Base-by-base conservation (phyloP, 331 rosid genomes). In the Spiraea crenata region DNA sequence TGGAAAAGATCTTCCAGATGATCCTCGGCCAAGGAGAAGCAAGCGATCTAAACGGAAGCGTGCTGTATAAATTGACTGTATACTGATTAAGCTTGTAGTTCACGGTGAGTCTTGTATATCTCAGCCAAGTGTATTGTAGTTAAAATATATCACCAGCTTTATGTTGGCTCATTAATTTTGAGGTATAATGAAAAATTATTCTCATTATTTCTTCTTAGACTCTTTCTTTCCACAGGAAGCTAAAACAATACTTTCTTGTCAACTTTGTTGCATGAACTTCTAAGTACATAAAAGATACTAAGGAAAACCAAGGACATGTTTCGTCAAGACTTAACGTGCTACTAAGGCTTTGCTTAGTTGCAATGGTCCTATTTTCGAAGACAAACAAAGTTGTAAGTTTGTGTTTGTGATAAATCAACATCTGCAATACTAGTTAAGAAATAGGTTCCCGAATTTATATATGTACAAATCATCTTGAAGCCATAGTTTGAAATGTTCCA, bases 31-130 rank as follows among this genome's bases (percentile, higher is more conserved):
- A 46, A 95, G 84, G 81, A 91, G 91, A 86, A 95, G 96, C 85
- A 95, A 95, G 81, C 97, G 97, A 67, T 93, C 99, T 8, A 93
- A 91, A 83, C 81, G 96, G 87, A 93, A 87, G 85, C 95, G 92
- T 57, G 85, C 95, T 58, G 92, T 75, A 75, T 93, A 79, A 78
- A 71, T 39, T 66, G 73, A 81, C 66, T 34, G n/a, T 76, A 74
- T 49, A 71, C 80, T 65, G 52, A 64, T 55, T 76, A 40, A 79
- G 70, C 83, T 83, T 82, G 84, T 90, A 85, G 87, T 76, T 82
- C 77, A 83, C 80, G 81, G 87, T 66, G 90, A 92, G 86, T 77
- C 79, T 61, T 78, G 92, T 84, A 83, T 82, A 84, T 85, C 80
- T 84, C 79, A 74, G 81, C 75, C 74, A 78, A 78, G 69, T 77